A percentile compares a stretch with the other conserved stretches of the same genome.
Evolutionary conservation across 805 yeast genomes (phyloP).

Genomic region (Hanseniaspora singularis): DNA sequence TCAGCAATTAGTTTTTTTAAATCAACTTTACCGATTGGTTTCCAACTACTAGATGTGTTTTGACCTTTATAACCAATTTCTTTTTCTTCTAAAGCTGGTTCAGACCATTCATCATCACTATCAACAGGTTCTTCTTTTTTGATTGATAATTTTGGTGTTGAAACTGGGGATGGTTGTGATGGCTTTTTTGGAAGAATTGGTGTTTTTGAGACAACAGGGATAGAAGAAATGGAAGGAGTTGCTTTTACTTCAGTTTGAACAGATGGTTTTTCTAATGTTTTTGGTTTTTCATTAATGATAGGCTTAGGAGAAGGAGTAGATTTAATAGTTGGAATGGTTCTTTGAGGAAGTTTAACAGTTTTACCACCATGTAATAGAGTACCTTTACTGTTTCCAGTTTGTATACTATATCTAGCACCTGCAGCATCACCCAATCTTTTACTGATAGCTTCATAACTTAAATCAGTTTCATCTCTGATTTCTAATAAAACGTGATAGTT

Average conservation of each 20-base stretch:
- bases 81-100: slow-evolving; percentile 35
- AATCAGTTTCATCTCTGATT: slow-evolving; percentile 87
- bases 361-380: slow-evolving; percentile 7
- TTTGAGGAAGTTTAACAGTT: slow-evolving; percentile 5
- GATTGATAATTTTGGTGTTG: slow-evolving; percentile 10
- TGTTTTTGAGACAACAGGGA: slow-evolving; percentile 17
- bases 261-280: slow-evolving; percentile 24
- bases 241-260: slow-evolving; percentile 22
- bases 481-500: slow-evolving; percentile 95
- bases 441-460: slow-evolving; percentile 65
- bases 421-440: slow-evolving; percentile 78
- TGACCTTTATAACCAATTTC: slow-evolving; percentile 40
- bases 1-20: slow-evolving; percentile 34
- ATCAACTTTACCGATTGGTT: slow-evolving; percentile 54
- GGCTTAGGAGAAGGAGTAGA: slow-evolving; percentile 16
- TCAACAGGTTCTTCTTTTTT: slow-evolving; percentile 14
- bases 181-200: no score
- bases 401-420: slow-evolving; percentile 85
- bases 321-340: slow-evolving; percentile 3
- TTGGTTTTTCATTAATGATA: slow-evolving; percentile 22
- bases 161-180: slow-evolving; percentile 14
- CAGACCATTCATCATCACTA: slow-evolving; percentile 36
- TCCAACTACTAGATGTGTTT: slow-evolving; percentile 36
- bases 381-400: slow-evolving; percentile 23
- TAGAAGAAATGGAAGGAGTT: slow-evolving; percentile 18